These are phyloP conservation scores for Leccinum longicurvipes DNA, from an alignment of 768 basidiomycete species.

Conservation along the genomic window DNA sequence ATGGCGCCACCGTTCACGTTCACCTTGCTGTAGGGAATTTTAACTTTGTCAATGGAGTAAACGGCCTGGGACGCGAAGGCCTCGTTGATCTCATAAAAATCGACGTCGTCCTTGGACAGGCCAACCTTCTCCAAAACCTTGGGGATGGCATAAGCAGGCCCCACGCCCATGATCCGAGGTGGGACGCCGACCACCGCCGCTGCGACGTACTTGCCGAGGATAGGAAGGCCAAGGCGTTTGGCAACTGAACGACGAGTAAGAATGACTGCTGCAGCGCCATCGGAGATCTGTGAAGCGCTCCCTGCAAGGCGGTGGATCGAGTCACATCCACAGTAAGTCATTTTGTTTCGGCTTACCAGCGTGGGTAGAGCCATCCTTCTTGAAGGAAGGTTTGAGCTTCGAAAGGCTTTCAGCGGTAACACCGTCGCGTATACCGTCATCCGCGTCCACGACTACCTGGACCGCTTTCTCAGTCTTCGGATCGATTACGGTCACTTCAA, in stretches of 20 bases:
- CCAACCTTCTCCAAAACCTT: constrained; percentile 65
- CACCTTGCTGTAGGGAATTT: constrained; percentile 73
- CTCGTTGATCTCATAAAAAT: constrained; percentile 92
- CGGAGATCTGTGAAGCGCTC: constrained; percentile 88
- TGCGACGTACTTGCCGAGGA: constrained; percentile 81
- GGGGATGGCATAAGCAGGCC: constrained; percentile 87
- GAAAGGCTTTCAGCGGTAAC: constrained; percentile 73
- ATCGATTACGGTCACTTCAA: constrained; percentile 66
- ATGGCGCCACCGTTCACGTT: constrained; percentile 89
- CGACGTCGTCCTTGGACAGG: constrained; percentile 65
- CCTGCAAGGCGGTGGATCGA: constrained; percentile 32
- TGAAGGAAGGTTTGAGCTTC: constrained; percentile 87
- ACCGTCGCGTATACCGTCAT: constrained; percentile 86
- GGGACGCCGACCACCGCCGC: constrained; percentile 75
- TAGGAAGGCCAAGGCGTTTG: constrained; percentile 77
- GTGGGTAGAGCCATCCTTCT: constrained; percentile 70
- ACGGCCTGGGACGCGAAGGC: constrained; percentile 85
- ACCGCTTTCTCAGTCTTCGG: constrained; percentile 68
- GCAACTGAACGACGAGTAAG: constrained; percentile 79
- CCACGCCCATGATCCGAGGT: constrained; percentile 88
- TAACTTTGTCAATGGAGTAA: constrained; percentile 65
- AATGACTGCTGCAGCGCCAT: constrained; percentile 89
- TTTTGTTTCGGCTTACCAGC: constrained; percentile 43
- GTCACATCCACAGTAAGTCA: neutral
- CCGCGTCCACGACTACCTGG: constrained; percentile 69